Evolutionary conservation across 1,284 basidiomycete genomes (phyloP), one percentile per base, ranked within the genome.

Genomic region (Tilletia setariae): DNA sequence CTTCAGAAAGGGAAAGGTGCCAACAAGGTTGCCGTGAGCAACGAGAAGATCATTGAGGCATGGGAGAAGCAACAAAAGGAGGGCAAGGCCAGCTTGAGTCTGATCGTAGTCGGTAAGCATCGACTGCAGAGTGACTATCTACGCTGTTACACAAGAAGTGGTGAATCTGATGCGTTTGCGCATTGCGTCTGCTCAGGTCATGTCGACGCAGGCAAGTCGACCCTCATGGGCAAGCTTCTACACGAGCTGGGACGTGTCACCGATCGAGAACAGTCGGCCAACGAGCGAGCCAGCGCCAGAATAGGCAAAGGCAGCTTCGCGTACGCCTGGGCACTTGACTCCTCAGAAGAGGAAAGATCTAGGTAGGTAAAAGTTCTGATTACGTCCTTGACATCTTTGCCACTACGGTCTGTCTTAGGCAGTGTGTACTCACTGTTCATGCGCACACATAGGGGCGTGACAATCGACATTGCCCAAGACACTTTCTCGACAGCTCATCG

Each of bases 181-280:
- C 35, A 11, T 11, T 40, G 35, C 35, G 35, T 16, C 46, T 28
- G 7, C 30, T 23, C 76, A 93, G 94, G 95, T 28, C 95, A 98
- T 79, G 95, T 99, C 70, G 95, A 99, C 84, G 95, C 96, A 16
- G 95, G 95, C 63, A 99, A 99, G 84, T 97, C 94, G 11, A 99
- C 95, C 0, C 84, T 99, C 56, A 98, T 98, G 93, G 95, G 95
- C 0, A 86, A 94, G 65, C 82, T 99, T 71, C 83, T 98, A 56
- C 94, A 96, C 80, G 96, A 98, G 73, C 86, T 96, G 0, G 95
- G 96, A 19, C 87, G 88, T 74, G 80, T 98, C 67, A 90, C 90
- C 68, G 93, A 98, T 79, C 93, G 92, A 83, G 90, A 90, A 46
- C 89, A 90, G 69, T 84, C 87, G 47, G 88, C 89, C 44, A 97